Evolutionary conservation across 1,139 yeast species (phyloP).

Genomic region (Zygosaccharomyces pseudobailii): DNA sequence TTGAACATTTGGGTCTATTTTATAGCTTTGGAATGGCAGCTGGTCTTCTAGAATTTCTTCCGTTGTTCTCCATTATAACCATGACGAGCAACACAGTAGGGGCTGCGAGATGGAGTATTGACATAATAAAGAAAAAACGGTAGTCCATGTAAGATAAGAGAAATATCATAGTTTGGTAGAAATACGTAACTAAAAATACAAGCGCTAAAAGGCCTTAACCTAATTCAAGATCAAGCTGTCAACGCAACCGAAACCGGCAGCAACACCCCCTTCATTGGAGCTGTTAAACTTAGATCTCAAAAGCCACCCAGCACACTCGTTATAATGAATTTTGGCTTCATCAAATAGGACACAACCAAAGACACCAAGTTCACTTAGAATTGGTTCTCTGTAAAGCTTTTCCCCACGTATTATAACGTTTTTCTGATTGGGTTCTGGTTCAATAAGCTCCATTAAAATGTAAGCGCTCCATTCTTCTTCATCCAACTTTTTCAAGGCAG

Average conservation of each 20-base stretch:
- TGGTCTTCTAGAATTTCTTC: slow-evolving; percentile 32
- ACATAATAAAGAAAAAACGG: slow-evolving; percentile 10
- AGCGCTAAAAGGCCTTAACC: background rate
- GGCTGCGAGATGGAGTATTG: slow-evolving; percentile 27
- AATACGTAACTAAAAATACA: background rate
- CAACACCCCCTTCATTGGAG: slow-evolving; percentile 96
- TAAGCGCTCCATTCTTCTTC: slow-evolving; percentile 83
- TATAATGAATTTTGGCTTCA: slow-evolving; percentile 51
- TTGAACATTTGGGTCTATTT: slow-evolving; percentile 25
- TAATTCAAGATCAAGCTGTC: slow-evolving; percentile 53
- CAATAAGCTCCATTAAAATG: slow-evolving; percentile 87
- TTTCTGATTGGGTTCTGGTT: slow-evolving; percentile 55
- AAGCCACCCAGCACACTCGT: slow-evolving; percentile 76
- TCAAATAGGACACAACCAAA: slow-evolving; percentile 82
- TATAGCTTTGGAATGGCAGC: slow-evolving; percentile 33
- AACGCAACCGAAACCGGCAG: slow-evolving; percentile 97
- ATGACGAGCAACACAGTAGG: slow-evolving; percentile 32
- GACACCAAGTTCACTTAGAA: slow-evolving; percentile 84
- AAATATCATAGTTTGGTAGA: too few species aligned
- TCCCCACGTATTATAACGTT: slow-evolving; percentile 71
- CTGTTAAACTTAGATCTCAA: slow-evolving; percentile 81
- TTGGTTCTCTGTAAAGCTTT: slow-evolving; percentile 56
- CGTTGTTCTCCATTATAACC: slow-evolving; percentile 29
- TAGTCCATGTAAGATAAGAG: background rate
- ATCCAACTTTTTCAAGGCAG: slow-evolving; percentile 55